Base-by-base conservation (phyloP, 2,329 filamentous ascomycete genomes). In the Karstenula rhodostoma region DNA sequence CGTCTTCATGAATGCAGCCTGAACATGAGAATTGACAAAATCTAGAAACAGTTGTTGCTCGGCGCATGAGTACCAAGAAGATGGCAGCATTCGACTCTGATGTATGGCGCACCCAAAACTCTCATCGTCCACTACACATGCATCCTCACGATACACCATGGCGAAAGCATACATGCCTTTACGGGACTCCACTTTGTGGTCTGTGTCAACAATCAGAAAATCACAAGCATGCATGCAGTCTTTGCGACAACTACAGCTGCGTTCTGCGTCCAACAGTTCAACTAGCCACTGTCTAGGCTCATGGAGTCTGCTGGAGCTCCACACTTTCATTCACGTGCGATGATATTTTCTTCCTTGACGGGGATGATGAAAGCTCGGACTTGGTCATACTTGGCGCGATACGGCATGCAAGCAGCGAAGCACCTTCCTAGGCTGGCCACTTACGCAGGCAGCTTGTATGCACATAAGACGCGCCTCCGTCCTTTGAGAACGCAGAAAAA, bases 401-500 rank as follows among this genome's bases (percentile, higher is more conserved):
- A 47, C 22, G 46, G 47, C n/a, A 29, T 32, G 49, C 47, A 58
- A n/a, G 33, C 37, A 27, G 32, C 49, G 23, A 15, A 58, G 53
- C 47, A 53, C 51, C 44, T 48, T 40, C 52, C 40, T 22, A 46
- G 27, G 49, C 50, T 56, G 57, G 53, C 50, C n/a, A 49, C 23
- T 29, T 46, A 44, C 29, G 27, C 47, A 52, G 15, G 49, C 48
- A 51, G n/a, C 37, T 32, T 50, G 13, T 44, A 22, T 58, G 50
- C 55, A 35, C 17, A 54, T 48, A 53, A 61, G 56, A 51, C 47
- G 50, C 27, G 53, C 48, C 57, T 54, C 57, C 13, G 35, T 13
- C 13, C 32, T 47, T 63, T 61, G 44, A 29, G 43, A n/a, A 4
- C 19, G 48, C 33, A 23, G 33, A 47, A 51, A 33, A 29, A 51